These are phyloP conservation scores for Pelargonium australe DNA, from an alignment of 441 rosid genomes.

Conservation along the genomic window DNA sequence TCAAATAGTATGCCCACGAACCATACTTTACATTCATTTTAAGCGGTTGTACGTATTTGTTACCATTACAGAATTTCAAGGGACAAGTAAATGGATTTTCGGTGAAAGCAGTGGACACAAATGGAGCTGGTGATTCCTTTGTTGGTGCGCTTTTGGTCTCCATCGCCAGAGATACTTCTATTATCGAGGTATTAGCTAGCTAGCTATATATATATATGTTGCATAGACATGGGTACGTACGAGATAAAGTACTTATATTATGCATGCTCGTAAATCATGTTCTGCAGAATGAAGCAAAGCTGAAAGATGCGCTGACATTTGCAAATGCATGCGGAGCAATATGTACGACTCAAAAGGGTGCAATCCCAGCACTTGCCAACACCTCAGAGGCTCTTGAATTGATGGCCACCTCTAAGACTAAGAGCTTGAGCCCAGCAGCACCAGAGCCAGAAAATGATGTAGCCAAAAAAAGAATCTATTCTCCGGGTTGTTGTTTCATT, in stretches of 20 bases:
- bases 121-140: constrained; percentile 76
- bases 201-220: too few relatives aligned
- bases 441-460: too few relatives aligned
- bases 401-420: constrained; percentile 8
- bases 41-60: too few relatives aligned
- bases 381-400: constrained; percentile 39
- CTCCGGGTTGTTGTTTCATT: too few relatives aligned
- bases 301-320: constrained; percentile 49
- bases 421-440: background rate
- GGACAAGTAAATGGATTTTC: constrained; percentile 43
- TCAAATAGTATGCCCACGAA: too few relatives aligned
- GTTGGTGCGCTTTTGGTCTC: constrained; percentile 51
- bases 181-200: constrained; percentile 30
- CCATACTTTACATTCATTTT: too few relatives aligned
- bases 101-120: constrained; percentile 58
- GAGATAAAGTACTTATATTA: too few relatives aligned
- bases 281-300: constrained; percentile 45
- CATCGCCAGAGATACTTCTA: constrained; percentile 37
- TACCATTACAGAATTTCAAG: constrained; percentile 38
- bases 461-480: too few relatives aligned
- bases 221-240: background rate
- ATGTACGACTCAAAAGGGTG: constrained; percentile 67
- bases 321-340: constrained; percentile 75
- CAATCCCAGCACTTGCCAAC: constrained; percentile 65
- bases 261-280: too few relatives aligned